Percentiles rank a stretch among this genome's conserved stretches.
These are phyloP conservation scores for Teunomyces gatunensis DNA, from an alignment of 805 yeast genomes.

Conservation along the genomic window DNA sequence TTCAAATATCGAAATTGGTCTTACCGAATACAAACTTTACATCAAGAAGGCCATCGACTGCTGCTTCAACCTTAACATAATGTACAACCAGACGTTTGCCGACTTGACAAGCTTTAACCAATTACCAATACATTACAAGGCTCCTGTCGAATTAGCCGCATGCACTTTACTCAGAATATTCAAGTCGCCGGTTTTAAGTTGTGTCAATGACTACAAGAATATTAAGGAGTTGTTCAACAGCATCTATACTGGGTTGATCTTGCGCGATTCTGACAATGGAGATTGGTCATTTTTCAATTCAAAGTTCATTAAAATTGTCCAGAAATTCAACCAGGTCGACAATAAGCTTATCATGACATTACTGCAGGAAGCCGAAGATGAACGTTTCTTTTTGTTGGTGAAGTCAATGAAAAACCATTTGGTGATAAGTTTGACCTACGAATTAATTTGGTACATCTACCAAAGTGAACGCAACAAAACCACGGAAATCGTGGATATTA, in stretches of 20 bases:
- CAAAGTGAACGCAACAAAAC: conserved; percentile 15
- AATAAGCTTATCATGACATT: conserved; percentile 8
- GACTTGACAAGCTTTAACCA: conserved; percentile 20
- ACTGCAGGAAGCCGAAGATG: conserved; percentile 5
- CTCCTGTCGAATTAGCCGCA: conserved; percentile 33
- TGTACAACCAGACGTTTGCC: conserved; percentile 22
- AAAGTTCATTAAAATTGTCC: conserved; percentile 21
- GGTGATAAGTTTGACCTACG: conserved; percentile 36
- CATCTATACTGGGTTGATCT: conserved; percentile 16
- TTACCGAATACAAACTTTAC: conserved; percentile 26
- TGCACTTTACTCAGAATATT: conserved; percentile 31
- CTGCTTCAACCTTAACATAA: conserved; percentile 23
- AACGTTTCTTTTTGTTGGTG: conserved; percentile 25
- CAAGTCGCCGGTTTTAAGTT: conserved; percentile 29
- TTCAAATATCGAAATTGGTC: conserved; percentile 18
- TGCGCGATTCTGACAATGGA: conserved; percentile 11
- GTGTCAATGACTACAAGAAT: conserved; percentile 21
- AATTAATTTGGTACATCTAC: conserved; percentile 39
- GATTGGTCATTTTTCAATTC: conserved; percentile 23
- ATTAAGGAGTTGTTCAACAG: conserved; percentile 23
- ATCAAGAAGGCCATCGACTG: conserved; percentile 26
- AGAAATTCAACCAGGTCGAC: conserved; percentile 21
- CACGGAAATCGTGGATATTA: conserved; percentile 8
- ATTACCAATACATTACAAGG: conserved; percentile 41
- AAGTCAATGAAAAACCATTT: conserved; percentile 34